Evolutionary conservation across 306 rosid species (phyloP), one percentile per base, ranked within the genome.

Genomic region (Acacia melanoxylon): DNA sequence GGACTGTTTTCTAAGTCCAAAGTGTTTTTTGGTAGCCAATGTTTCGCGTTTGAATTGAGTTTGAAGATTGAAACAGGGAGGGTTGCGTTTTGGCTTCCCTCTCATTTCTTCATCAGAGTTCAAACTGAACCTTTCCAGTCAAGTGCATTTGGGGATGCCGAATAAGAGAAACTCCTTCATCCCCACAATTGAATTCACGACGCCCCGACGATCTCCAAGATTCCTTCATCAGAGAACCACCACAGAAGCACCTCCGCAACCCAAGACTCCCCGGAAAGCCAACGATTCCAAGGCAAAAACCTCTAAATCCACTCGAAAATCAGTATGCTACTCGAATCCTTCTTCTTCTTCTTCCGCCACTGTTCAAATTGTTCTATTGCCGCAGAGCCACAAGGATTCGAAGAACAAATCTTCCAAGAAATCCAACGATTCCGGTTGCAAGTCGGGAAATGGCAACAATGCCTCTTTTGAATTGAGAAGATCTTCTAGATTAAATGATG

Each of bases 181-280:
- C 84, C 63, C 19, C 72, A 65, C 80, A 44, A 25, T 3, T 42
- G 56, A 70, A 42, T 76, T 85, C 63, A 74, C 52, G 51, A 45
- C 62, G 17, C 95, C 79, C 10, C 91, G 95, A 66, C 83, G 97
- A 77, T 93, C 95, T 58, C 86, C 74, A 4, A 88, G 94, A 67
- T 79, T 90, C 76, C 83, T 87, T 59, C 86, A 29, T 42, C 68
- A 1, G 44, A 77, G 45, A 14, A 45, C 22, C 5, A n/a, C 76
- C 16, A 19, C 77, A 16, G 68, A 81, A 10, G 33, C 74, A 3
- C 81, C 22, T 8, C 29, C 20, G 17, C 63, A 5, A 29, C 65
- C 74, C 20, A 27, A 2, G 48, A 63, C 81, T 44, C 74, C 74
- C 10, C 71, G 40, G 6, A 42, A 37, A 16, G 78, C 79, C 10